Evolutionary conservation across 2,329 filamentous ascomycete species (phyloP).

Genomic region (Penicillium psychrosexuale): DNA sequence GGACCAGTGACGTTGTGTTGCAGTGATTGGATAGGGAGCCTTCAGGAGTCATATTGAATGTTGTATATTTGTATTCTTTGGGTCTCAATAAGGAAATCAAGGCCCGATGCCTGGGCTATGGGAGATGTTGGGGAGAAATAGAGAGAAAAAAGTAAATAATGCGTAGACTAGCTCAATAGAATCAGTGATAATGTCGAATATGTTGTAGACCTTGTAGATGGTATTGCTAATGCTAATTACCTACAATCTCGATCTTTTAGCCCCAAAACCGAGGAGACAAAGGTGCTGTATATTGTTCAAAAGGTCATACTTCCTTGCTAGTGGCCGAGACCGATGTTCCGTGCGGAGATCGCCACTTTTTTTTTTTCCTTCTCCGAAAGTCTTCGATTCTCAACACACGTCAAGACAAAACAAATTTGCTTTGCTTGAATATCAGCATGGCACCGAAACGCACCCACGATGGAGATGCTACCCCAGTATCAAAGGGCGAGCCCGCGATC

Average conservation of each 20-base stretch:
- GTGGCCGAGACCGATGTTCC: constrained; percentile 6
- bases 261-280: neutral
- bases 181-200: neutral
- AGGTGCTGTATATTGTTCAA: neutral
- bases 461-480: constrained; percentile 32
- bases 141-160: neutral
- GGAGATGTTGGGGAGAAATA: neutral
- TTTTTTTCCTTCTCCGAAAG: constrained; percentile 16
- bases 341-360: constrained; percentile 19
- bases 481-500: constrained; percentile 33
- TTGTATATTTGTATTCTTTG: neutral
- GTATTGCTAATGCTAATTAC: neutral
- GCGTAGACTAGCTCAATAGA: neutral
- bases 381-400: constrained; percentile 1
- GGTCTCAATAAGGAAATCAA: neutral
- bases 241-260: neutral
- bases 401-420: neutral
- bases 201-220: neutral
- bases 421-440: constrained; percentile 44
- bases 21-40: neutral
- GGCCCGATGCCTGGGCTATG: neutral
- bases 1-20: constrained; percentile 8
- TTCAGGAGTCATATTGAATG: neutral
- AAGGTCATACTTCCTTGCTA: neutral
- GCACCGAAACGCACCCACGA: constrained; percentile 58